Evolutionary conservation across 192 early-diverging fungal genomes (phyloP), one percentile per base, ranked within the genome.

Genomic region (Pecoramyces ruminantium): DNA sequence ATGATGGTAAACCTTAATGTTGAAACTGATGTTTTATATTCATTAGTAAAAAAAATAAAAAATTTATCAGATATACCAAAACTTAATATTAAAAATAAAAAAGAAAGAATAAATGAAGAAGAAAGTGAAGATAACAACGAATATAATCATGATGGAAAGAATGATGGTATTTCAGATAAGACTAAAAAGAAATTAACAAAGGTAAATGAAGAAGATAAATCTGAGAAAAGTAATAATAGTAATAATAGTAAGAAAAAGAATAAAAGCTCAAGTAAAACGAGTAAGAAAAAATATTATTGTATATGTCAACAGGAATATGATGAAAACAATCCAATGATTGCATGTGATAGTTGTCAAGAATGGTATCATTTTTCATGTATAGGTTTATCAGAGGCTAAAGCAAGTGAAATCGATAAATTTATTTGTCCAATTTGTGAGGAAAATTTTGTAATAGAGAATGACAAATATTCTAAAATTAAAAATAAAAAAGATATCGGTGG

Each of bases 281-380:
- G 8, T 67, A 67, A 67, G 9, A 67, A 67, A 11, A 67, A 67
- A 9, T 67, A 67, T 67, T 67, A 67, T 80, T 94, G 93, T 79
- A 81, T 92, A 17, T 94, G 93, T 79, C 87, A 86, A 17, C 83
- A 84, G 28, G 84, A 85, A 2, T 89, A 88, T 81, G 91, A 90
- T 81, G 84, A 82, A 5, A 85, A 83, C 30, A 83, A 87, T 25
- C 89, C 90, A 77, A 94, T 94, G 93, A 93, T 94, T 84, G 88
- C 87, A 2, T 94, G 93, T 84, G 93, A 94, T 81, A 83, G 81
- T 18, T 94, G 93, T 79, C 88, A 91, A 80, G 88, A 88, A 78
- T 94, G 93, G 93, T 94, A 86, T 81, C 93, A 94, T 86, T 92
- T 92, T 30, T 86, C 86, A 25, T 94, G 93, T 79, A 89, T 94